Evolutionary conservation across 2,329 filamentous ascomycete species (phyloP), one percentile per base, ranked within the genome.

Genomic region (Neoascochyta sp.): DNA sequence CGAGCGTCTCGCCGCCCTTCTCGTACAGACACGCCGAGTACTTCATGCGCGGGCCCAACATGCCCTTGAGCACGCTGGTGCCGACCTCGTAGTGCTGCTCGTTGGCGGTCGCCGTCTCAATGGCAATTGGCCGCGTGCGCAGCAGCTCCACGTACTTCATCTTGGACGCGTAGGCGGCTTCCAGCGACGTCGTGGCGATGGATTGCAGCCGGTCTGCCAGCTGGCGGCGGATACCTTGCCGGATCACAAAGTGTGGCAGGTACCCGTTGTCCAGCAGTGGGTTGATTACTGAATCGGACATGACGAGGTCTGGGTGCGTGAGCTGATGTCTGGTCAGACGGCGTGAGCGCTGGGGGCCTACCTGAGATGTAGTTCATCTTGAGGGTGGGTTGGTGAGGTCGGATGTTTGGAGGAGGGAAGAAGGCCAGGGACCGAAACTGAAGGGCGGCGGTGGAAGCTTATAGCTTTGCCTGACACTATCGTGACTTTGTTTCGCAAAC

Each of bases 81-180:
- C 77, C 78, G 22, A 85, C 80, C 62, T 85, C 81, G 52, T 86
- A 85, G 60, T 85, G 81, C 67, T 85, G 81, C 47, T 74, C 65
- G 54, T 85, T 84, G 13, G 81, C 80, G 2, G 70, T 65, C 3
- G 68, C 70, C 1, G 80, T 83, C 56, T 81, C 76, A 45, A 84
- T 73, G n/a, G 81, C 81, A 41, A 85, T 83, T 8, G 80, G 79
- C 19, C 73, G 67, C 10, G 63, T 67, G 12, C 76, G 70, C n/a
- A 83, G 66, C 3, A 69, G 60, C 29, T 75, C 66, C 8, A 85
- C 69, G 52, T 80, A 84, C 14, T 64, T 63, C 73, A 82, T 80
- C 57, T 84, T 85, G 35, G 69, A 69, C 34, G 70, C 68, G 37
- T 75, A 75, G 10, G 68, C 70, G 15, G 70, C 66, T 31, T 67